Base-by-base conservation (phyloP, 768 basidiomycete species). In the Lentinula raphanica region DNA sequence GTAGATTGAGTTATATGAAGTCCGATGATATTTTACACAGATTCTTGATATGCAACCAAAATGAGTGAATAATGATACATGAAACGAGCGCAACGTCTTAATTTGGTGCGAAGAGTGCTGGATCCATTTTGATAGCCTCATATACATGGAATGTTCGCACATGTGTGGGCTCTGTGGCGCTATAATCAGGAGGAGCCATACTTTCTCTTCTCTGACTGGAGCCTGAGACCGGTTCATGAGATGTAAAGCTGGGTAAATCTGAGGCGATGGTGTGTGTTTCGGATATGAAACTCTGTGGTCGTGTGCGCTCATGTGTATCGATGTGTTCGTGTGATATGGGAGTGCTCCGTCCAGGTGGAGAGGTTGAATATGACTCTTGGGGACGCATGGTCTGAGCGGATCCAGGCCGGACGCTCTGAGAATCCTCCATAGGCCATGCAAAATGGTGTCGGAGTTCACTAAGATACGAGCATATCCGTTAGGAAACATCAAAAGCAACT, bases 101-200 rank as follows among this genome's bases (percentile, higher is more conserved):
- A 15, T 27, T 44, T 9, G 40, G 36, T 38, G 53, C 19, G 11
- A 58, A 58, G n/a, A 58, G 19, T 27, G 49, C 56, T 13, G 60
- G 62, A 32, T 60, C 60, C 45, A 65, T 61, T 50, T 65, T 65
- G 21, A 67, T 61, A 15, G 63, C 67, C 54, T 69, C 67, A 42
- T 62, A 68, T 11, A 69, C 67, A 23, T 63, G 65, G 49, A 67
- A 68, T 1, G 64, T 66, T 38, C 68, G 59, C n/a, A 68, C 64
- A 56, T 67, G 67, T 13, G 66, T 66, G 27, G 65, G 56, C 49
- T 68, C 68, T 13, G 63, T 56, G 19, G 59, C 58, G 8, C 66
- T 65, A 45, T 69, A 69, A 49, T 48, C 53, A 8, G 66, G 68
- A 40, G 67, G 68, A 5, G 60, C 58, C 28, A 55, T 55, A 27